Percentiles rank a stretch among this genome's conserved stretches.
phyloP scores from a whole-genome alignment of 1,284 basidiomycete species.

The Thelephora terrestris region DNA sequence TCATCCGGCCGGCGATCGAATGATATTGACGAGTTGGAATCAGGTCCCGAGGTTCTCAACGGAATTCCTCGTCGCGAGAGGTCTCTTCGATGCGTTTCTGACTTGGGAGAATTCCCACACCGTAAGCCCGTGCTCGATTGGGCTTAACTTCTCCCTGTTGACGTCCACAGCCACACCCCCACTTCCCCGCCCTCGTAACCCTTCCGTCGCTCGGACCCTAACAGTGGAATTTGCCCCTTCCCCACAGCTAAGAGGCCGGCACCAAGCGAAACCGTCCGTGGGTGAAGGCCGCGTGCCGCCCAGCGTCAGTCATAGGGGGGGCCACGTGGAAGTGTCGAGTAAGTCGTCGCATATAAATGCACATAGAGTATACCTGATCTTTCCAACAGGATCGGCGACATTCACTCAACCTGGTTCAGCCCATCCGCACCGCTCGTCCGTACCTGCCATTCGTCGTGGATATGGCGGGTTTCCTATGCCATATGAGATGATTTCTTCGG shows the following conservation, averaged over 20 bases:
- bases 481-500: constrained; percentile 38
- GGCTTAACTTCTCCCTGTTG: neutral
- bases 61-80: too few relatives aligned
- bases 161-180: neutral
- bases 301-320: neutral
- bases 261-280: neutral
- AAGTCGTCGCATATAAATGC: too few relatives aligned
- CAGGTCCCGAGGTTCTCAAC: too few relatives aligned
- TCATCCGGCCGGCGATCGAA: neutral
- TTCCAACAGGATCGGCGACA: too few relatives aligned
- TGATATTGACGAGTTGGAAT: too few relatives aligned
- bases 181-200: constrained; percentile 7
- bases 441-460: constrained; percentile 13
- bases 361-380: too few relatives aligned
- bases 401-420: neutral
- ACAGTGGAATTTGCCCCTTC: constrained; percentile 48
- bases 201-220: constrained; percentile 30
- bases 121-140: neutral
- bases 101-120: neutral
- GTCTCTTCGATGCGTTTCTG: neutral
- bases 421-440: neutral
- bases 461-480: constrained; percentile 92
- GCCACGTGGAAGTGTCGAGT: neutral
- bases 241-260: neutral
- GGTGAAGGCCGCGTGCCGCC: neutral